A percentile compares a stretch with the other conserved stretches of the same genome.
phyloP scores from a whole-genome alignment of 83 land plant genomes.

The Picea engelmannii region DNA sequence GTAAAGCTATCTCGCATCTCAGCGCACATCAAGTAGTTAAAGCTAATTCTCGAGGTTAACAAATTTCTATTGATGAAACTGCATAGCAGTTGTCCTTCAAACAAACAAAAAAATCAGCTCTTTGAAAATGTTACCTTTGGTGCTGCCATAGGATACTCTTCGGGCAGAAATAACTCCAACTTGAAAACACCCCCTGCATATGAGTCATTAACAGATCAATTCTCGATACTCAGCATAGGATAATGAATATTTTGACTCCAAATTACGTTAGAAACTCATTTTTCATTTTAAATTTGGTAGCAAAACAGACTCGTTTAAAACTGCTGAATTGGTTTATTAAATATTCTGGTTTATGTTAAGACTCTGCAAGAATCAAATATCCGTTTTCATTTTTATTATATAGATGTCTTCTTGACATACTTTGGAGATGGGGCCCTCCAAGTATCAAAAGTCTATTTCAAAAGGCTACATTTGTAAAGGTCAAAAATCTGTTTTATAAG shows the following conservation, averaged over 20 bases:
- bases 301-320: not conserved
- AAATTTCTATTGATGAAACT: not conserved
- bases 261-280: not conserved
- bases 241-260: not conserved
- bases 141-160: conserved; percentile 99
- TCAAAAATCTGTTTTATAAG: too few species aligned
- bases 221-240: too few species aligned
- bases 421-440: too few species aligned
- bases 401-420: too few species aligned
- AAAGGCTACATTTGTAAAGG: too few species aligned
- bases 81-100: not conserved
- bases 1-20: not conserved
- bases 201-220: not conserved
- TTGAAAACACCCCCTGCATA: conserved; percentile 89
- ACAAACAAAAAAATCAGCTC: not conserved
- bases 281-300: not conserved
- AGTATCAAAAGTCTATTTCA: too few species aligned
- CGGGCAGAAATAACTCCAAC: conserved; percentile 94
- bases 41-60: not conserved
- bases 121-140: conserved; percentile 72
- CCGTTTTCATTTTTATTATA: too few species aligned
- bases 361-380: too few species aligned
- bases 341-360: too few species aligned
- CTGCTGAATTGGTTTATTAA: too few species aligned
- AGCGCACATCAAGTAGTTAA: not conserved